These are phyloP conservation scores for Sclerotinia borealis DNA, from an alignment of 2,329 filamentous ascomycete species.

Conservation along the genomic window DNA sequence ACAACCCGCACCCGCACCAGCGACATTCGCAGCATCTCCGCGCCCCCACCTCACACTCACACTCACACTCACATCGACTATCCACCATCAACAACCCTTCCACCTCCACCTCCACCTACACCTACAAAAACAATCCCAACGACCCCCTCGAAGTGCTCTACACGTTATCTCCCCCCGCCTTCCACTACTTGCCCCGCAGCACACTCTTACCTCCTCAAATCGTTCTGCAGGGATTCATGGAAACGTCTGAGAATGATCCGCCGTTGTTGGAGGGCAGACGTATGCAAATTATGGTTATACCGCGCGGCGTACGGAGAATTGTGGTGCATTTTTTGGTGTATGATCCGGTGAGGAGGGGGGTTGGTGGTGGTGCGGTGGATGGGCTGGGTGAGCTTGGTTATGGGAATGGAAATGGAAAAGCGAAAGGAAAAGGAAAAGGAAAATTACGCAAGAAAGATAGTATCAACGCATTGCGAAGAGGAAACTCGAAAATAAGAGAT, in stretches of 20 bases:
- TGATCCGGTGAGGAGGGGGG: neutral
- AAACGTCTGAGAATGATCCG: constrained; percentile 13
- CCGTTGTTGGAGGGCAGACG: constrained; percentile 19
- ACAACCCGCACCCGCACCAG: no score
- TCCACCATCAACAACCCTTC: neutral
- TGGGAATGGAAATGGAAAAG: neutral
- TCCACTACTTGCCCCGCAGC: constrained; percentile 13
- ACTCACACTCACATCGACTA: no score
- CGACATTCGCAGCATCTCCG: no score
- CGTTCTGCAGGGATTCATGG: neutral
- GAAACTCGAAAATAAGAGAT: neutral
- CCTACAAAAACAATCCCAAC: neutral
- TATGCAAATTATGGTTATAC: constrained; percentile 17
- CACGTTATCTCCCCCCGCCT: constrained; percentile 14
- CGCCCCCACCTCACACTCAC: neutral
- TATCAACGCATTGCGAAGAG: rapidly evolving
- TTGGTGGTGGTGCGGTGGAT: no score
- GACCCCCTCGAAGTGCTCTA: constrained; percentile 19
- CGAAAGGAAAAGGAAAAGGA: neutral
- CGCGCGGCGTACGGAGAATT: constrained; percentile 11
- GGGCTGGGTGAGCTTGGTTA: neutral
- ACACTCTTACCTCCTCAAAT: constrained; percentile 8
- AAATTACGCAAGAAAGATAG: neutral
- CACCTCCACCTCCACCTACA: neutral
- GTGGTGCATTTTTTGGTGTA: constrained; percentile 10